These are phyloP conservation scores for Pleurotus cornucopiae DNA, from an alignment of 768 basidiomycete genomes.

Conservation along the genomic window DNA sequence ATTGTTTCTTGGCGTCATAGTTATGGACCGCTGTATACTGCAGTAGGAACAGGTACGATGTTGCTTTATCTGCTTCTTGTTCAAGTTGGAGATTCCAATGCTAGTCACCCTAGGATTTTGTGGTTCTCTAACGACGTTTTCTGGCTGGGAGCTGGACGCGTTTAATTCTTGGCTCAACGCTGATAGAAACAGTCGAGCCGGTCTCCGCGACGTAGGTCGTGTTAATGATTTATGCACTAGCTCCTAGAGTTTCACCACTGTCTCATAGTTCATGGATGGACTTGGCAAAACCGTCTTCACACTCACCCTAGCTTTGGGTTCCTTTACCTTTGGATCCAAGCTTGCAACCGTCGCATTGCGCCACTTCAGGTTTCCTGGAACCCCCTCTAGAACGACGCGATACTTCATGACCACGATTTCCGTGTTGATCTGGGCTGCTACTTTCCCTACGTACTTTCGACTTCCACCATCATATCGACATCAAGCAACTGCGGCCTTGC, in stretches of 20 bases:
- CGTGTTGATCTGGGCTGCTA: constrained; percentile 66
- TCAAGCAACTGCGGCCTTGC: constrained; percentile 78
- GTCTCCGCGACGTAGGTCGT: constrained; percentile 66
- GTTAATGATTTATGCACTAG: neutral
- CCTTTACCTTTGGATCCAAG: constrained; percentile 70
- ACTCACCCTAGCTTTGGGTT: constrained; percentile 68
- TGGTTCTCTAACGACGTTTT: constrained; percentile 95
- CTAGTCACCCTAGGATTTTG: constrained; percentile 64
- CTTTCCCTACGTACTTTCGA: constrained; percentile 75
- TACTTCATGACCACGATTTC: constrained; percentile 50
- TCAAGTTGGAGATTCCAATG: neutral
- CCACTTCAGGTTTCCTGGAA: constrained; percentile 33
- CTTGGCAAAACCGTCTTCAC: constrained; percentile 79
- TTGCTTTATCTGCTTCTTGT: neutral
- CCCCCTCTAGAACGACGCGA: constrained; percentile 42
- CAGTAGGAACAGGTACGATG: constrained; percentile 73
- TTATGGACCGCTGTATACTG: constrained; percentile 85
- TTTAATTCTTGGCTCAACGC: constrained; percentile 84
- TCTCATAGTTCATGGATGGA: constrained; percentile 80
- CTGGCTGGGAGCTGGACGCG: constrained; percentile 87
- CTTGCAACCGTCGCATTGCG: constrained; percentile 42
- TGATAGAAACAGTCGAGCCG: constrained; percentile 46
- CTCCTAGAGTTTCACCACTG: neutral
- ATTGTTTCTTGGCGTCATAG: constrained; percentile 32
- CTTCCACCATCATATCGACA: constrained; percentile 67